phyloP scores from a whole-genome alignment of 2,329 filamentous ascomycete genomes.

The Cladosporium phlei region DNA sequence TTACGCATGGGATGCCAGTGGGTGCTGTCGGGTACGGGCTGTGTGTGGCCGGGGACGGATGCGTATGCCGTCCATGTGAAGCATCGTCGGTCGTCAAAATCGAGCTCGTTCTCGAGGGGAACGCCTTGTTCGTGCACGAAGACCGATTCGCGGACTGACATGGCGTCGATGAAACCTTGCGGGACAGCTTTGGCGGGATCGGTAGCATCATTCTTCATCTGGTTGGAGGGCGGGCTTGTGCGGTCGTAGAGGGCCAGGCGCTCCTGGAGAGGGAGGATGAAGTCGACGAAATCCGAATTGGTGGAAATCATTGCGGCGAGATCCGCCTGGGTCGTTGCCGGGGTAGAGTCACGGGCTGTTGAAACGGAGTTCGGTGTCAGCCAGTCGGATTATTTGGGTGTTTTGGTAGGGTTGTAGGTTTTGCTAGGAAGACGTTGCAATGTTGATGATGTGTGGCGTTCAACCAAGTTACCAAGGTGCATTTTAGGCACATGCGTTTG shows the following conservation, averaged over 20 bases:
- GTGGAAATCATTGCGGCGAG: constrained; percentile 13
- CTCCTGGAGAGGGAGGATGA: constrained; percentile 26
- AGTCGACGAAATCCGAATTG: constrained; percentile 30
- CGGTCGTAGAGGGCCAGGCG: constrained; percentile 30
- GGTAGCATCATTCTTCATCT: constrained; percentile 28
- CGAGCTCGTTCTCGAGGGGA: constrained; percentile 65
- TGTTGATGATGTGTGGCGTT: neutral
- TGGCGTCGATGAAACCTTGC: constrained; percentile 49
- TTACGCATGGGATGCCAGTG: constrained; percentile 28
- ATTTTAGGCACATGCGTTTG: neutral
- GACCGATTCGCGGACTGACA: constrained; percentile 53
- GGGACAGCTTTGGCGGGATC: constrained; percentile 33
- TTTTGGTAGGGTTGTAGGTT: neutral
- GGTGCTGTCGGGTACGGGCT: neutral
- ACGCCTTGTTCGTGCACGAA: constrained; percentile 56
- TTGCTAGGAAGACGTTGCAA: neutral
- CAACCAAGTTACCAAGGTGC: constrained; percentile 13
- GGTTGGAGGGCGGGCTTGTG: constrained; percentile 23
- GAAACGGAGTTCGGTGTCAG: neutral
- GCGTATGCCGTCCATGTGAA: constrained; percentile 75
- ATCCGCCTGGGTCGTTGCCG: constrained; percentile 1
- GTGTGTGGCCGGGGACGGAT: constrained; percentile 44
- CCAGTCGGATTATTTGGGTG: neutral
- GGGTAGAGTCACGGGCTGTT: neutral
- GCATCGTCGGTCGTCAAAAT: constrained; percentile 70